Evolutionary conservation across 768 basidiomycete species (phyloP).

Genomic region (Lentinula raphanica): DNA sequence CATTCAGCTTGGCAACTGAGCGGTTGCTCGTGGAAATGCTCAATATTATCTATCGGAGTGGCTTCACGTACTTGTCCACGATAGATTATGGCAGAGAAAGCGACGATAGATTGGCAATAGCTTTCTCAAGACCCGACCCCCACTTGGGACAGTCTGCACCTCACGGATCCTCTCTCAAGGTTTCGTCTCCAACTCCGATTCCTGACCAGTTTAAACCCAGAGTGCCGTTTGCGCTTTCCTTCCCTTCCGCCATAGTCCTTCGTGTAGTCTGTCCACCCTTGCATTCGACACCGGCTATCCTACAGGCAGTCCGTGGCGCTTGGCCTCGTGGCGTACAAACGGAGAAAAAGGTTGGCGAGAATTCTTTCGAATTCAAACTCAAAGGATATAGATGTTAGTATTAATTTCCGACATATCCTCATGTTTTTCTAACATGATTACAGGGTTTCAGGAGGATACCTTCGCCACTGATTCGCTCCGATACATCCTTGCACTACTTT

Average conservation of each 20-base stretch:
- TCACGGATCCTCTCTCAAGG: conserved; percentile 21
- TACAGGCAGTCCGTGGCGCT: conserved; percentile 71
- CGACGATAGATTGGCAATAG: conserved; percentile 67
- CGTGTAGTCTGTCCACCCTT: conserved; percentile 76
- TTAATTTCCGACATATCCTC: conserved; percentile 11
- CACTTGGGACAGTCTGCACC: conserved; percentile 23
- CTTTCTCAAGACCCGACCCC: conserved; percentile 53
- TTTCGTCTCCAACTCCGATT: conserved; percentile 20
- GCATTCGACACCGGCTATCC: conserved; percentile 70
- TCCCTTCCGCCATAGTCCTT: conserved; percentile 59
- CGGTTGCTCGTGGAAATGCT: conserved; percentile 66
- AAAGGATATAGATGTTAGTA: conserved; percentile 74
- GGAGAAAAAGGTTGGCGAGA: conserved; percentile 70
- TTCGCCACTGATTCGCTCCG: conserved; percentile 69
- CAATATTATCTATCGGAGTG: conserved; percentile 54
- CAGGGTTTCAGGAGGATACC: conserved; percentile 77
- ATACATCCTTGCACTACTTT: conserved; percentile 63
- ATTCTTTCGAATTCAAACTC: conserved; percentile 74
- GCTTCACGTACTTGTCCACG: conserved; percentile 59
- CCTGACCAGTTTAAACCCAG: conserved; percentile 33
- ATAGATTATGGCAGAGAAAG: conserved; percentile 75
- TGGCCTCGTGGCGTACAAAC: conserved; percentile 79
- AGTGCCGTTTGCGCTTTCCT: conserved; percentile 68
- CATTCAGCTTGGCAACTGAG: conserved; percentile 38
- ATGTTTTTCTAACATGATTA: conserved; percentile 9